phyloP scores from a whole-genome alignment of 2,329 filamentous ascomycete genomes.

The Neonectria coccinea region DNA sequence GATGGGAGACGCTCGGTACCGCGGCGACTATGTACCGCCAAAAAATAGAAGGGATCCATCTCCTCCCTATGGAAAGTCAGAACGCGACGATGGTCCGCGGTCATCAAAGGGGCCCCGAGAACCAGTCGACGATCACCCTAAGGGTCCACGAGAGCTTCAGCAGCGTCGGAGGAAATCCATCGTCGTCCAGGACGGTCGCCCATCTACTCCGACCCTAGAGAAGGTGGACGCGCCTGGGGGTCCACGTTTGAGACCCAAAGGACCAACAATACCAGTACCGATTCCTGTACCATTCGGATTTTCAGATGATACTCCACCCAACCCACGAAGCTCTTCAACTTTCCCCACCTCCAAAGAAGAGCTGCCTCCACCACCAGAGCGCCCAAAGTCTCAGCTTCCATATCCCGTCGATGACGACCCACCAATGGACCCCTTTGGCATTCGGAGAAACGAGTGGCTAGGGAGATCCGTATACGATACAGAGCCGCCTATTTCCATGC shows the following conservation, averaged over 20 bases:
- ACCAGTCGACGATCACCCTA: constrained; percentile 55
- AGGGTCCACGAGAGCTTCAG: constrained; percentile 44
- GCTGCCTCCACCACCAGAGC: constrained; percentile 33
- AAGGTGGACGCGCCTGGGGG: constrained; percentile 38
- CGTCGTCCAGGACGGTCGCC: constrained; percentile 51
- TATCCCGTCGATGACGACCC: constrained; percentile 54
- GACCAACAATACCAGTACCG: constrained; percentile 50
- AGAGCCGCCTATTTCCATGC: constrained; percentile 41
- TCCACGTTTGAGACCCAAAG: constrained; percentile 51
- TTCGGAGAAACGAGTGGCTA: constrained; percentile 36
- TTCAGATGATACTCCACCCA: constrained; percentile 29
- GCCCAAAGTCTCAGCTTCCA: constrained; percentile 47
- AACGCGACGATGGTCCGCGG: constrained; percentile 37
- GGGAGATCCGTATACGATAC: constrained; percentile 37
- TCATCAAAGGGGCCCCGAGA: constrained; percentile 41
- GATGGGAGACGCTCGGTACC: constrained; percentile 42
- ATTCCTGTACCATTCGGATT: constrained; percentile 42
- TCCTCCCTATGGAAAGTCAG: constrained; percentile 42
- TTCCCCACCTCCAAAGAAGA: constrained; percentile 46
- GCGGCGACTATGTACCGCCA: constrained; percentile 44
- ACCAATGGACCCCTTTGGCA: constrained; percentile 40
- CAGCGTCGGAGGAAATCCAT: constrained; percentile 51
- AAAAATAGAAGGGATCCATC: constrained; percentile 50
- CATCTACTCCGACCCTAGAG: constrained; percentile 40
- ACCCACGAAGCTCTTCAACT: constrained; percentile 46